A percentile compares a stretch with the other conserved stretches of the same genome.
These are phyloP conservation scores for Sphaerostilbella broomeana DNA, from an alignment of 2,329 filamentous ascomycete species.

Conservation along the genomic window DNA sequence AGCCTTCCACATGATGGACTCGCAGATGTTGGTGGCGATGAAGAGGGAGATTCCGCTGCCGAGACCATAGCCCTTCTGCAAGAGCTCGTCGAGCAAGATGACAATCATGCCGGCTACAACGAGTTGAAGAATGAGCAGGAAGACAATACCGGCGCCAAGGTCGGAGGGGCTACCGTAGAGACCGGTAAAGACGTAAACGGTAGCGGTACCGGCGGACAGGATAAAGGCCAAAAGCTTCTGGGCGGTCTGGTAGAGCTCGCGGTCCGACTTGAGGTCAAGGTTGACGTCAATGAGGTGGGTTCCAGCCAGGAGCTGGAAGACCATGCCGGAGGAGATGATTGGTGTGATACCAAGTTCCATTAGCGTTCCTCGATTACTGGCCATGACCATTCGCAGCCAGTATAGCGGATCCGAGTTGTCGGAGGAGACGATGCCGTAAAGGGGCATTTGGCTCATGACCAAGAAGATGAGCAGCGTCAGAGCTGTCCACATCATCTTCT, in stretches of 20 bases:
- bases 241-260: conserved; percentile 98
- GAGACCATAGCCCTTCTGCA: conserved; percentile 98
- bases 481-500: conserved; percentile 93
- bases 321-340: conserved; percentile 99
- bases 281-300: conserved; percentile 99
- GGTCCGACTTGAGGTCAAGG: conserved; percentile 98
- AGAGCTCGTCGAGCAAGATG: conserved; percentile 96
- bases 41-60: conserved; percentile 98
- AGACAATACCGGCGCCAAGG: conserved; percentile 95
- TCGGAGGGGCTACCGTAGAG: conserved; percentile 96
- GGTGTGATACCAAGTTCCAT: conserved; percentile 97
- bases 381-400: conserved; percentile 99
- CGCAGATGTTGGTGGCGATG: conserved; percentile 99
- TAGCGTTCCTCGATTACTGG: conserved; percentile 92
- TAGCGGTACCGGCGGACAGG: conserved; percentile 93
- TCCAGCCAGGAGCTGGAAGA: conserved; percentile 98
- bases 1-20: conserved; percentile 99
- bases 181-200: conserved; percentile 95
- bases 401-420: conserved; percentile 97
- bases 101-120: conserved; percentile 97
- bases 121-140: conserved; percentile 95
- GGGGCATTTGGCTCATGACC: conserved; percentile 99
- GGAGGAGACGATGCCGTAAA: conserved; percentile 98
- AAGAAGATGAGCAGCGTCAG: conserved; percentile 96
- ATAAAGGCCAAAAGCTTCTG: conserved; percentile 99